Conservation (phyloP, 148 eudicot species). For the Linanthus parryae region DNA sequence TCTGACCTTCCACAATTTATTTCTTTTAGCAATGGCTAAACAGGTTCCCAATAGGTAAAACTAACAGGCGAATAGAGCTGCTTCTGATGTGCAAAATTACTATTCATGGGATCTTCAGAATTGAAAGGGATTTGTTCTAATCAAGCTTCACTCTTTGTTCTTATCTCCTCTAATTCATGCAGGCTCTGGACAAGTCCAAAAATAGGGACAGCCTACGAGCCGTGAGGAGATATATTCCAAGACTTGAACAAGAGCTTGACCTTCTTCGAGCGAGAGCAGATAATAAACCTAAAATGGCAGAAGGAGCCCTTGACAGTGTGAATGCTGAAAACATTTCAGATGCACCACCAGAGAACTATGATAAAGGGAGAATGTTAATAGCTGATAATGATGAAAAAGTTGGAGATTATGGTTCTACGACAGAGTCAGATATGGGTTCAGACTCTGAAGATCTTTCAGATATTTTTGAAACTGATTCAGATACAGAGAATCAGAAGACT, state of each 20-base stretch:
- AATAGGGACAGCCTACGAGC: constrained; percentile 75
- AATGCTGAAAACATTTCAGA: constrained; percentile 5
- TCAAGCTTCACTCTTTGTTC: neutral
- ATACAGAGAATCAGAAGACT: constrained; percentile 30
- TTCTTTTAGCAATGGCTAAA: too few relatives aligned
- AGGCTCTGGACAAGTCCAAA: constrained; percentile 95
- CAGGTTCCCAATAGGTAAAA: too few relatives aligned
- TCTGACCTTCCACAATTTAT: too few relatives aligned
- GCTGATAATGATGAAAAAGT: constrained; percentile 28
- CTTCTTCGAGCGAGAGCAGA: constrained; percentile 53
- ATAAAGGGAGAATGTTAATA: constrained; percentile 47
- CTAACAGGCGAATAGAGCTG: too few relatives aligned
- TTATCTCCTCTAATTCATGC: neutral
- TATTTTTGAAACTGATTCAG: constrained; percentile 84
- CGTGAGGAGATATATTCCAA: constrained; percentile 69
- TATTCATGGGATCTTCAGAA: neutral
- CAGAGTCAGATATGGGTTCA: constrained; percentile 37
- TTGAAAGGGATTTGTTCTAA: neutral
- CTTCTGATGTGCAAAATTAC: too few relatives aligned
- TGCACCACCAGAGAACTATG: constrained; percentile 30
- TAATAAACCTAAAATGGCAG: constrained; percentile 16
- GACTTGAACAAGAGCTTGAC: constrained; percentile 79
- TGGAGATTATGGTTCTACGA: constrained; percentile 23
- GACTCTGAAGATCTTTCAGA: constrained; percentile 84
- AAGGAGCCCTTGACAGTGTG: constrained; percentile 19